Base-by-base conservation (phyloP, 2,329 filamentous ascomycete genomes). In the Coniochaeta sp. region DNA sequence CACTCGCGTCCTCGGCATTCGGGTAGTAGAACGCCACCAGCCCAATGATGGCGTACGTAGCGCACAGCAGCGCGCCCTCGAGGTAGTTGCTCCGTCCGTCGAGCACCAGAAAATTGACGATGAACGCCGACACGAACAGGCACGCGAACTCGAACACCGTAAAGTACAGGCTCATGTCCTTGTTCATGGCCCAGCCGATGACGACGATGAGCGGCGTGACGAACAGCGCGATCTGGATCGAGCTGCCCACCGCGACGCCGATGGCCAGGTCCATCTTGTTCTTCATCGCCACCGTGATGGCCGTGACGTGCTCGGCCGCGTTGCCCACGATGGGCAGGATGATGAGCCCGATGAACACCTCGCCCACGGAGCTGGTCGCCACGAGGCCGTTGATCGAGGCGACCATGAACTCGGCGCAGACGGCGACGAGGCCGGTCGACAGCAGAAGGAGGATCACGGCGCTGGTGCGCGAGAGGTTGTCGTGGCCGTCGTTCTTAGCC, bases 71-170 rank as follows among this genome's bases (percentile, higher is more conserved):
- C 2, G 68, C 67, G 36, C 69, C 69, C 63, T 71, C 69, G 30
- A 90, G 79, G 63, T 88, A 89, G 67, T 89, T 89, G 67, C 82
- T 86, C 64, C 88, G 81, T 16, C 88, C 89, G 65, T 89, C 88
- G 30, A 89, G 79, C 59, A 91, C 87, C n/a, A 91, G 75, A 65
- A 90, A 86, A 71, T 90, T 90, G 67, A 91, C 88, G 55, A 91
- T 83, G 61, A 91, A 77, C 3, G 89, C 87, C 2, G 81, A 84
- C 4, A 89, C 82, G 67, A 91, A 88, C 67, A 91, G 80, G 40
- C 86, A 85, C 22, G 90, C 85, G 0, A 88, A 90, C 74, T 91
- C 89, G 69, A 91, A 91, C 38, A 87, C 80, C 66, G 87, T 87
- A 72, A 91, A 91, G 65, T 89, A 87, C 56, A 91, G 78, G n/a